Percentiles rank a stretch among this genome's conserved stretches.
Evolutionary conservation across 768 basidiomycete species (phyloP).

Genomic region (Phaeotremella fagi): DNA sequence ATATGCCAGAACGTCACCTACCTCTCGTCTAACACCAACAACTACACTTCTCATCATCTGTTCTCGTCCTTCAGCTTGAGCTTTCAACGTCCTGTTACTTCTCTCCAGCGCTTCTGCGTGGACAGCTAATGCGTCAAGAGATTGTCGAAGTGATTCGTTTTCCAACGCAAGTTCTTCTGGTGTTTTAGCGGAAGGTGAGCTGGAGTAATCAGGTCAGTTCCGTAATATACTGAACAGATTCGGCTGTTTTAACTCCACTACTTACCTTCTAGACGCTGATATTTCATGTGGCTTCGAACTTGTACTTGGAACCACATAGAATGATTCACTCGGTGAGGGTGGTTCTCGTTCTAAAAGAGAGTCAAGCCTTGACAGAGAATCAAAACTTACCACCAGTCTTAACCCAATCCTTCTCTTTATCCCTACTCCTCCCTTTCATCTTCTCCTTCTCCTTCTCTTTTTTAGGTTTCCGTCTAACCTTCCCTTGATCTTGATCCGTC

Average conservation of each 20-base stretch:
- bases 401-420: not conserved
- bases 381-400: slow-evolving; percentile 3
- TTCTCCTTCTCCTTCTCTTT: slow-evolving; percentile 1
- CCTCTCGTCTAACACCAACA: slow-evolving; percentile 36
- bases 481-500: not conserved
- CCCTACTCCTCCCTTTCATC: slow-evolving; percentile 2
- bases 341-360: too few species aligned
- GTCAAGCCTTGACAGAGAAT: too few species aligned
- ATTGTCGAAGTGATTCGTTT: slow-evolving; percentile 38
- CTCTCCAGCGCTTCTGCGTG: slow-evolving; percentile 34
- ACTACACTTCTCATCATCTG: slow-evolving; percentile 36
- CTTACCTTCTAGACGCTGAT: too few species aligned
- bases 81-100: slow-evolving; percentile 22
- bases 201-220: too few species aligned
- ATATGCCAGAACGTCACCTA: slow-evolving; percentile 1
- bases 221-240: too few species aligned
- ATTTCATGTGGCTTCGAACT: not conserved
- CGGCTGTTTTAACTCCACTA: too few species aligned
- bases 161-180: slow-evolving; percentile 45
- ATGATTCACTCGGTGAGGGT: slow-evolving; percentile 21
- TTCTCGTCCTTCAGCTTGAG: slow-evolving; percentile 28
- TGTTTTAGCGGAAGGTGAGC: slow-evolving; percentile 30
- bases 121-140: slow-evolving; percentile 39
- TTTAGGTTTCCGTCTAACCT: slow-evolving; percentile 1
- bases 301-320: slow-evolving; percentile 15